These are phyloP conservation scores for Cyclostephanos tholiformis DNA, from an alignment of 108 stramenopile species.

Conservation along the genomic window DNA sequence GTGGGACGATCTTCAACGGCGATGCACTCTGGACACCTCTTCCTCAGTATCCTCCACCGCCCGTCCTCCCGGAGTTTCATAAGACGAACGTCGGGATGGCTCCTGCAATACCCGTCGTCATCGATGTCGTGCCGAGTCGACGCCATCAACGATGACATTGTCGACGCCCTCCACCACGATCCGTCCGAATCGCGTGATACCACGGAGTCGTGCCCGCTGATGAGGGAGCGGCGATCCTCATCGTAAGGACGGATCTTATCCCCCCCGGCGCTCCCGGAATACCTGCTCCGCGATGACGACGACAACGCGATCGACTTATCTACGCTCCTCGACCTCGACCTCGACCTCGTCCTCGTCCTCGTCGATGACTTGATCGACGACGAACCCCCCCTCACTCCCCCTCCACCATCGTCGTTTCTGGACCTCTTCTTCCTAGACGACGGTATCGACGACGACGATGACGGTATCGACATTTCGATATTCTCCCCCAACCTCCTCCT, in stretches of 20 bases:
- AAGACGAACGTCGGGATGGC: constrained; percentile 5
- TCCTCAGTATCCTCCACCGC: background rate
- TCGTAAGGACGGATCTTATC: no score
- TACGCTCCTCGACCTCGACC: background rate
- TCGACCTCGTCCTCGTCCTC: background rate
- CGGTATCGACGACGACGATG: background rate
- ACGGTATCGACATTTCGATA: no score
- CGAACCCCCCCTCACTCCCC: background rate
- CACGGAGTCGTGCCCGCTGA: no score
- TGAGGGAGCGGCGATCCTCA: no score
- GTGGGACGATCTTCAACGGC: background rate
- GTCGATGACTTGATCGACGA: background rate
- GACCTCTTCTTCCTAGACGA: background rate
- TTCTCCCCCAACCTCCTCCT: no score
- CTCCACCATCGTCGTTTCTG: background rate
- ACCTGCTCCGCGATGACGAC: background rate
- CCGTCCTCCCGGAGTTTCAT: constrained; percentile 4
- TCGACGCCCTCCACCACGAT: constrained; percentile 5
- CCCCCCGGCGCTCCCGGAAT: background rate
- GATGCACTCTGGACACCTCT: constrained; percentile 1
- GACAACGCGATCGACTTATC: no score
- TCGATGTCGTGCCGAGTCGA: background rate
- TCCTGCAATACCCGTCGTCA: constrained; percentile 8
- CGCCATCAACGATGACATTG: background rate
- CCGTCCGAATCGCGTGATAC: background rate